These are phyloP conservation scores for Sistotremastrum niveocremeum DNA, from an alignment of 768 basidiomycete species.

Conservation along the genomic window DNA sequence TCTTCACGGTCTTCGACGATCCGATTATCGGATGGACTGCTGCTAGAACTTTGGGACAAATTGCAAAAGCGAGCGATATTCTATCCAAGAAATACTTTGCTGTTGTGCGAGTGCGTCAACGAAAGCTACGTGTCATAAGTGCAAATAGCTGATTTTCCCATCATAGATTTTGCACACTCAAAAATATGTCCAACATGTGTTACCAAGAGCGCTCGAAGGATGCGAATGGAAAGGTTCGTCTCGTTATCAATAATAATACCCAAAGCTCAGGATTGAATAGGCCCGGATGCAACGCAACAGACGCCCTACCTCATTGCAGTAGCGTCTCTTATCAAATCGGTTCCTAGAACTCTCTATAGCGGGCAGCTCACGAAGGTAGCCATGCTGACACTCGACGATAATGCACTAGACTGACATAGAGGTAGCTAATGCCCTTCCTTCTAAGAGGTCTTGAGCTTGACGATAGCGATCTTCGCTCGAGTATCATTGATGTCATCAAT, in stretches of 20 bases:
- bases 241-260: background rate
- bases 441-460: constrained; percentile 73
- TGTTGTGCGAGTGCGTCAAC: constrained; percentile 49
- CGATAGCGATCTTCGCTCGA: constrained; percentile 56
- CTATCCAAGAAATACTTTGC: constrained; percentile 71
- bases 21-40: constrained; percentile 51
- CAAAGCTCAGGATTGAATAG: background rate
- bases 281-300: constrained; percentile 37
- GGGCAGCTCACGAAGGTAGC: constrained; percentile 45
- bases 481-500: constrained; percentile 70
- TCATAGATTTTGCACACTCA: constrained; percentile 62
- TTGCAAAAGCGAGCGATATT: constrained; percentile 46
- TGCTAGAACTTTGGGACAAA: constrained; percentile 58
- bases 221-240: constrained; percentile 44
- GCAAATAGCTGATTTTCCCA: background rate
- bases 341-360: constrained; percentile 63
- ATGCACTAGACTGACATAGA: constrained; percentile 8
- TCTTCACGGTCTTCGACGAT: constrained; percentile 66
- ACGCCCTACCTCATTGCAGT: constrained; percentile 73
- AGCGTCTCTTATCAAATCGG: constrained; percentile 62
- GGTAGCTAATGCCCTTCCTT: constrained; percentile 80
- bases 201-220: constrained; percentile 64
- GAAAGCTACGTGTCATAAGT: background rate
- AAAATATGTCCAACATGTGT: constrained; percentile 54
- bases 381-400: constrained; percentile 20